Conservation (phyloP, 129 eudicot genomes). For the Deinandra increscens region DNA sequence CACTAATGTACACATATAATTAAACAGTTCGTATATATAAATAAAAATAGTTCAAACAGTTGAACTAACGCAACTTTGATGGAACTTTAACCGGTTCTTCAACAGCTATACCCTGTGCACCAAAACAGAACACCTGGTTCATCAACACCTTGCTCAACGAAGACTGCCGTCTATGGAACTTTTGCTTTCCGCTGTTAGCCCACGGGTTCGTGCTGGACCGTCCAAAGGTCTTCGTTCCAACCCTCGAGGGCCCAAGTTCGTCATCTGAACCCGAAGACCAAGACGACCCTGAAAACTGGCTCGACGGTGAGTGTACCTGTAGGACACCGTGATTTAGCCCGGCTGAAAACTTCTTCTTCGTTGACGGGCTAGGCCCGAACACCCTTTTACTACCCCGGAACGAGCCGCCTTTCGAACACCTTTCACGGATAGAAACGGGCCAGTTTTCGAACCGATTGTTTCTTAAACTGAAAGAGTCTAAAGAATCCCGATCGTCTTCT, state of each 20-base stretch:
- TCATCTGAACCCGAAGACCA: slow-evolving; percentile 52
- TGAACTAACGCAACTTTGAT: slow-evolving; percentile 28
- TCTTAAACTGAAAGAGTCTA: slow-evolving; percentile 33
- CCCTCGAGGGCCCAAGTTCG: slow-evolving; percentile 1
- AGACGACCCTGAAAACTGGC: slow-evolving; percentile 61
- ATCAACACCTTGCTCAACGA: slow-evolving; percentile 61
- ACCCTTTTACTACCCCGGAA: slow-evolving; percentile 35
- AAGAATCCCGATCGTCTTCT: slow-evolving; percentile 30
- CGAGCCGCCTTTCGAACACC: slow-evolving; percentile 27
- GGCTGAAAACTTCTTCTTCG: slow-evolving; percentile 48
- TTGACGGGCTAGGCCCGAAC: slow-evolving; percentile 48
- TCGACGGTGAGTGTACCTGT: slow-evolving; percentile 46
- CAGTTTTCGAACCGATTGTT: slow-evolving; percentile 16
- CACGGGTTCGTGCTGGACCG: slow-evolving; percentile 32
- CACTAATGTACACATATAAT: background rate
- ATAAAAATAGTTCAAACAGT: slow-evolving; percentile 10
- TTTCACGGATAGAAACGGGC: slow-evolving; percentile 55
- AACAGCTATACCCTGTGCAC: slow-evolving; percentile 60
- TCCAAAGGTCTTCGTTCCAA: slow-evolving; percentile 10
- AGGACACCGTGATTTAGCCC: slow-evolving; percentile 62
- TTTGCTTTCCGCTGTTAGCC: slow-evolving; percentile 26
- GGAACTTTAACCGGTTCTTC: slow-evolving; percentile 40
- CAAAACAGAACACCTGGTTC: slow-evolving; percentile 78
- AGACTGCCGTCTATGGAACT: slow-evolving; percentile 32
- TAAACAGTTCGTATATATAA: background rate